A percentile compares a stretch with the other conserved stretches of the same genome.
phyloP scores from a whole-genome alignment of 1,139 yeast genomes.

The Zygosaccharomyces sapae region DNA sequence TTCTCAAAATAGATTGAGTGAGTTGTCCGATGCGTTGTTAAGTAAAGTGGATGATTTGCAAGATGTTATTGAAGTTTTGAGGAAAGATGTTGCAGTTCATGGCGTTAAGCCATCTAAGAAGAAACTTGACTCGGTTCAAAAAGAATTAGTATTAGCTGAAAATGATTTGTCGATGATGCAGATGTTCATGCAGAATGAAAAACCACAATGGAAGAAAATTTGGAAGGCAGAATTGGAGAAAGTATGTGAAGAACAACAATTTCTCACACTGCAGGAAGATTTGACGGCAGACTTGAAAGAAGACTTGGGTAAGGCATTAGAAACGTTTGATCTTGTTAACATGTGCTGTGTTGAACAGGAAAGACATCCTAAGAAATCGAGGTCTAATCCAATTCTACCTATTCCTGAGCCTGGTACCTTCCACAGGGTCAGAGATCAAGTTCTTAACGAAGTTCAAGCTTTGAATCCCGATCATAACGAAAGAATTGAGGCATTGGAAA shows the following conservation, averaged over 20 bases:
- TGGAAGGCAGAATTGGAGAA: constrained; percentile 92
- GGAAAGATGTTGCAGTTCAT: constrained; percentile 89
- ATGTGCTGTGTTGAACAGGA: constrained; percentile 78
- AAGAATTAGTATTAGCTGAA: constrained; percentile 61
- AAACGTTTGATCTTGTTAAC: constrained; percentile 75
- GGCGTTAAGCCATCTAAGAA: constrained; percentile 80
- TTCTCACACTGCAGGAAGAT: constrained; percentile 84
- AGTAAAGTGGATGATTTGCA: constrained; percentile 87
- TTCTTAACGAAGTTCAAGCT: constrained; percentile 73
- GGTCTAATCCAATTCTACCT: constrained; percentile 41
- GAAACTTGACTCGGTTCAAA: constrained; percentile 62
- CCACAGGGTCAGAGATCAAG: constrained; percentile 68
- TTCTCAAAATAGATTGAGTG: constrained; percentile 69
- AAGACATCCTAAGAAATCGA: constrained; percentile 42
- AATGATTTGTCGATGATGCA: constrained; percentile 50
- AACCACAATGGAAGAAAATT: constrained; percentile 80
- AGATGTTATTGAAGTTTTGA: constrained; percentile 81
- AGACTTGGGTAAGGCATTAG: constrained; percentile 73
- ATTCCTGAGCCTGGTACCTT: constrained; percentile 66
- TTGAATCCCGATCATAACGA: constrained; percentile 79
- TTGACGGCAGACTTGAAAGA: constrained; percentile 73
- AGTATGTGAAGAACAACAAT: constrained; percentile 91
- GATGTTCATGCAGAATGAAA: constrained; percentile 63
- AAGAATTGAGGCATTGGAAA: constrained; percentile 80
- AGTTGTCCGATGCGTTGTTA: constrained; percentile 68